phyloP scores from a whole-genome alignment of 495 filamentous ascomycete genomes.

The Neurospora sp. region DNA sequence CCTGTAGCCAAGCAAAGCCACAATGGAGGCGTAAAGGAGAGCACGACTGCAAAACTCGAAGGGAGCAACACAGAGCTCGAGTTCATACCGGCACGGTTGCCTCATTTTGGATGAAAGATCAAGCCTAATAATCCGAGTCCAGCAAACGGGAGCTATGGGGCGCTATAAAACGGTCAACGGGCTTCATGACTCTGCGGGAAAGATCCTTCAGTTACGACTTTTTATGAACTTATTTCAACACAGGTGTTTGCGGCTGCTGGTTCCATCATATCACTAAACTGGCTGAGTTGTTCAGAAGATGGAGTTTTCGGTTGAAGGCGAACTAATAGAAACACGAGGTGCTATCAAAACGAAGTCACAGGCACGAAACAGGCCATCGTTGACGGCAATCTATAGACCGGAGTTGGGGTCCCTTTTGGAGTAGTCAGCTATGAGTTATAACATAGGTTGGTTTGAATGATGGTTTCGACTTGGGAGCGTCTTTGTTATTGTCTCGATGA shows the following conservation, averaged over 20 bases:
- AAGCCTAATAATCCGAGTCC: background rate
- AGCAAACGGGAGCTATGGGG: background rate
- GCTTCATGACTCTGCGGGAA: background rate
- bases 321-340: background rate
- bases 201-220: background rate
- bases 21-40: background rate
- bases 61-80: background rate
- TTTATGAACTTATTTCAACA: background rate
- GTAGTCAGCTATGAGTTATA: background rate
- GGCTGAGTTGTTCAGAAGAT: background rate
- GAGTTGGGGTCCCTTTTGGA: background rate
- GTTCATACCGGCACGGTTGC: slow-evolving; percentile 26
- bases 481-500: background rate
- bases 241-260: background rate
- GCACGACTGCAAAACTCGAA: background rate
- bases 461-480: background rate
- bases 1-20: background rate
- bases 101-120: slow-evolving; percentile 18
- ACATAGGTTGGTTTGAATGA: background rate
- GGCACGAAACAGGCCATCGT: background rate
- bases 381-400: background rate
- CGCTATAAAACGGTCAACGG: background rate
- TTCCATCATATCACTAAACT: background rate
- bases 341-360: background rate
- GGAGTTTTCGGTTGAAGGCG: background rate